Evolutionary conservation across 2,329 filamentous ascomycete genomes (phyloP), one percentile per base, ranked within the genome.

Genomic region (Cercospora janseana): DNA sequence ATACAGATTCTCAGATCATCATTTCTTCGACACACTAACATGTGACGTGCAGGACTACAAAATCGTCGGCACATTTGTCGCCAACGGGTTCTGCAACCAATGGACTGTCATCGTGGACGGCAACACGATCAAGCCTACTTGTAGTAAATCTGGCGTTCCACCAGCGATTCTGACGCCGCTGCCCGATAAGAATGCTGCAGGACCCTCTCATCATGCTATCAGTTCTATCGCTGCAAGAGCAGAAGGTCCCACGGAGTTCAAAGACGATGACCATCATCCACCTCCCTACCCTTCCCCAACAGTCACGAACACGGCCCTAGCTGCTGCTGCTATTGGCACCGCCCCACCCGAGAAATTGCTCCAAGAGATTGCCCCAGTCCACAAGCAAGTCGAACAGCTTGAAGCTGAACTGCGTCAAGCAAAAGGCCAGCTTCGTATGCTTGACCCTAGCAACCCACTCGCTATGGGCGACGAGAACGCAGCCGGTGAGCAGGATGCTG

Each of bases 321-420:
- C 41, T 6, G 13, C 41, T 10, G n/a, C 27, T 21, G 24, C 41
- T 4, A 20, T 45, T 7, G 41, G 41, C 41, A 34, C 28, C 28
- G 28, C 24, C 2, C 27, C 41, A 21, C 44, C 44, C 27, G 38
- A 20, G 8, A 21, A 38, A 38, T 32, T 47, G 6, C 20, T 47
- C 6, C n/a, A 38, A 9, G 20, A 38, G 15, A 50, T 50, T 41
- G 47, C 47, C 24, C 47, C 47, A 29, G 40, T 50, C 2, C 10
- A 29, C 28, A 50, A 50, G 24, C 32, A 50, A 45, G 38, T 45
- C 23, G 29, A 45, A 31, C 28, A 28, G 16, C 23, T 45, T 9
- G 40, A 50, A 45, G 41, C 47, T 8, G 28, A 44, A 9, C 26
- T 45, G 7, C 23, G 28, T 13, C 28, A 40, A 28, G 32, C 40